Evolutionary conservation across 441 rosid species (phyloP).

Genomic region (Metrosideros polymorpha): DNA sequence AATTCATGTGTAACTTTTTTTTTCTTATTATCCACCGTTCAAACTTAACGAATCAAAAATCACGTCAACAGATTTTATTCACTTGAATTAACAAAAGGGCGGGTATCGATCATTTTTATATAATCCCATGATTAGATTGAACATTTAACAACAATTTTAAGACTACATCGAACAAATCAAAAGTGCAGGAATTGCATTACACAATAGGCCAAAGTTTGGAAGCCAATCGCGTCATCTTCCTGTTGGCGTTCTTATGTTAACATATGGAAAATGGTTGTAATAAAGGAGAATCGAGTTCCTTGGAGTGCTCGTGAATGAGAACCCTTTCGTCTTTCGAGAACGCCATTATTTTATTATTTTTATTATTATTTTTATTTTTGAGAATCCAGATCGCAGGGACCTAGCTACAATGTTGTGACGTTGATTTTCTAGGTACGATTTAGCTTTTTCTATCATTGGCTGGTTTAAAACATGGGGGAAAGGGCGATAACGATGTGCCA

Average conservation of each 20-base stretch:
- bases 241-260: neutral
- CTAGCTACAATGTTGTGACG: neutral
- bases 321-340: neutral
- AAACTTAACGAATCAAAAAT: neutral
- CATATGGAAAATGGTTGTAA: neutral
- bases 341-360: accelerated
- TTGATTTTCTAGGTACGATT: neutral
- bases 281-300: neutral
- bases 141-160: accelerated
- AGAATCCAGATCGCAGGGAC: neutral
- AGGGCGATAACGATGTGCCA: neutral
- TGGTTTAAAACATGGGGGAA: neutral
- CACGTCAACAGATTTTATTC: accelerated
- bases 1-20: neutral
- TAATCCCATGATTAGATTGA: neutral
- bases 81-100: neutral
- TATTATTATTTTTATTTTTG: neutral
- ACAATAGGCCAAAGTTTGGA: accelerated
- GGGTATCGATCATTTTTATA: too few species aligned
- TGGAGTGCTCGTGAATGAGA: neutral
- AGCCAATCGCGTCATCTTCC: neutral
- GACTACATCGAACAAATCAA: accelerated
- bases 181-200: accelerated
- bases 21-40: neutral
- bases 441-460: neutral